Percentiles rank a stretch among this genome's conserved stretches.
Evolutionary conservation across 1,284 basidiomycete species (phyloP).

Genomic region (Melampsora americana): DNA sequence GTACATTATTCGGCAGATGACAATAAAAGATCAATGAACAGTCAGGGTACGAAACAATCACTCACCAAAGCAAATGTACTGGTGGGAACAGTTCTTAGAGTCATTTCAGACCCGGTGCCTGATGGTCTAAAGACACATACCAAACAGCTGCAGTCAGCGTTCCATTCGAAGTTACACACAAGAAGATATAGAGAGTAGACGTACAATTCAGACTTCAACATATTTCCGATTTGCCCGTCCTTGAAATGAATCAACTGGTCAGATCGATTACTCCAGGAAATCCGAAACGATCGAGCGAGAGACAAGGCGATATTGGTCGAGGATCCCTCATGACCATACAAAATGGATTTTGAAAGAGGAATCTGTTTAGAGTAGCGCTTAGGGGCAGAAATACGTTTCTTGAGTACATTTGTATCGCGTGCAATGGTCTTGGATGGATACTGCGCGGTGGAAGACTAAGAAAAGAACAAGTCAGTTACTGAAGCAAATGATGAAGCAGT

Average conservation of each 20-base stretch:
- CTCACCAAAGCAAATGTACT: conserved; percentile 44
- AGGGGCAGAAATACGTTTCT: not conserved
- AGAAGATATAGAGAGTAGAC: not conserved
- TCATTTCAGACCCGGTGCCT: not conserved
- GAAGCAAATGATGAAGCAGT: not conserved
- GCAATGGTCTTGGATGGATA: not conserved
- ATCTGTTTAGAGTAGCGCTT: conserved; percentile 56
- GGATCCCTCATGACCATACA: conserved; percentile 65
- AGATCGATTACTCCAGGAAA: conserved; percentile 83
- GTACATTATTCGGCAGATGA: conserved; percentile 46
- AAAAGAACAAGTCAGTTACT: too few species aligned
- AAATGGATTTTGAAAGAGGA: conserved; percentile 59
- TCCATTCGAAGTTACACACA: too few species aligned
- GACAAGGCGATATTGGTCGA: conserved; percentile 76
- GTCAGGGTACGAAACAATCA: conserved; percentile 53
- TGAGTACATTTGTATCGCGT: not conserved
- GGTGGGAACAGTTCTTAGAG: not conserved
- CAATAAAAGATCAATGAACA: conserved; percentile 58
- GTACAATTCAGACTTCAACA: conserved; percentile 19
- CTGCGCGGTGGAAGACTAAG: not conserved
- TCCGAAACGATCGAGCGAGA: conserved; percentile 81
- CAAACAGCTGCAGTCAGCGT: too few species aligned
- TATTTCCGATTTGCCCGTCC: conserved; percentile 39
- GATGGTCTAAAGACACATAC: not conserved
- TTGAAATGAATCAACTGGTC: conserved; percentile 26